Evolutionary conservation across 257 asterid species (phyloP).

Genomic region (Euphrasia confusa): DNA sequence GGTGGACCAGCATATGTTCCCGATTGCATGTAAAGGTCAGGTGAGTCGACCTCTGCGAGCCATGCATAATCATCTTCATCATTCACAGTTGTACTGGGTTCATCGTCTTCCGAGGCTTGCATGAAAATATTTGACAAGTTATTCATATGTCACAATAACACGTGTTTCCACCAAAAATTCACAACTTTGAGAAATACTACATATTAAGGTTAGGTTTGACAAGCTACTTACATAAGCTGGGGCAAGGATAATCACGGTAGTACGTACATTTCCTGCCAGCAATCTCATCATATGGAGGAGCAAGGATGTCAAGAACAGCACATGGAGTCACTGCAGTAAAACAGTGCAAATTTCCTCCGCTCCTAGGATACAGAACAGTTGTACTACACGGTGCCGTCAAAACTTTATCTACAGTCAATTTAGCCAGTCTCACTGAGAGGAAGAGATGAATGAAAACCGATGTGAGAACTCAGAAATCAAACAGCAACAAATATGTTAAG

Average conservation of each 20-base stretch:
- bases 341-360: constrained; percentile 88
- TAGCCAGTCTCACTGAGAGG: constrained; percentile 78
- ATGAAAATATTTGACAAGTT: constrained; percentile 27
- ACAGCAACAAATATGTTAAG: background rate
- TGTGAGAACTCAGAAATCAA: constrained; percentile 9
- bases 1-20: constrained; percentile 63
- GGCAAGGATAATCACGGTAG: constrained; percentile 63
- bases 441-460: background rate
- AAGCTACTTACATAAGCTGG: constrained; percentile 36
- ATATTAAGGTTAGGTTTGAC: background rate
- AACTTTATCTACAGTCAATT: constrained; percentile 71
- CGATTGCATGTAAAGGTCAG: constrained; percentile 68
- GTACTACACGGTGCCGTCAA: constrained; percentile 68
- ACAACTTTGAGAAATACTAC: background rate
- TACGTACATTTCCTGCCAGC: constrained; percentile 81
- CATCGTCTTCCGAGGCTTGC: constrained; percentile 36
- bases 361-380: constrained; percentile 66
- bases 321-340: constrained; percentile 93
- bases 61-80: constrained; percentile 78
- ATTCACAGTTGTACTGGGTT: constrained; percentile 25
- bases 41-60: constrained; percentile 66
- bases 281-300: constrained; percentile 78
- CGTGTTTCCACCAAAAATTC: background rate
- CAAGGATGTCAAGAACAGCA: constrained; percentile 91
- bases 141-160: constrained; percentile 1